phyloP scores from a whole-genome alignment of 2,329 filamentous ascomycete genomes.

The Capronia epimyces region DNA sequence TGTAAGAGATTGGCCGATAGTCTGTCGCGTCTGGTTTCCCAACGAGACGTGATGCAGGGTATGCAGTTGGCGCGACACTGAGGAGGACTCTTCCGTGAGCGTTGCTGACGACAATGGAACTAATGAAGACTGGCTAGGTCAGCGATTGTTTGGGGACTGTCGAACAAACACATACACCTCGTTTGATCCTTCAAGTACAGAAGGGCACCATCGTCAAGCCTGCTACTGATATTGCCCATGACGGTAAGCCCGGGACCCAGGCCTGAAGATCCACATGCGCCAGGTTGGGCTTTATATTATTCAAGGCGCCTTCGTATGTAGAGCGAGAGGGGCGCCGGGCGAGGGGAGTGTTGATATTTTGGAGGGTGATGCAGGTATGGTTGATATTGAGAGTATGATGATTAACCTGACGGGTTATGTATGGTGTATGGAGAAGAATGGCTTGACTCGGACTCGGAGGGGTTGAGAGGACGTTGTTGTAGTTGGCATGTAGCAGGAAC shows the following conservation, averaged over 20 bases:
- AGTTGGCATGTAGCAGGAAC: conserved; percentile 6
- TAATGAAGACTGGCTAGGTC: conserved; percentile 67
- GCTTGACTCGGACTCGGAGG: not conserved
- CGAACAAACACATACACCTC: conserved; percentile 60
- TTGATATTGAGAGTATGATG: conserved; percentile 4
- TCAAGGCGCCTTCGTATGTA: not conserved
- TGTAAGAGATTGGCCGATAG: conserved; percentile 73
- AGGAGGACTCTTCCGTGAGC: conserved; percentile 70
- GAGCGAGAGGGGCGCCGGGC: not conserved
- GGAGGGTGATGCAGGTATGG: conserved; percentile 4
- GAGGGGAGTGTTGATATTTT: conserved; percentile 10
- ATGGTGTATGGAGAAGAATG: conserved; percentile 8
- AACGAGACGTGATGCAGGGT: conserved; percentile 71
- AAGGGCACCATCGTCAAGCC: conserved; percentile 71
- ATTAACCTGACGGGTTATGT: conserved; percentile 1
- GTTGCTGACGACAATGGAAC: conserved; percentile 75
- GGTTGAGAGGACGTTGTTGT: not conserved
- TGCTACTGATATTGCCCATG: conserved; percentile 92
- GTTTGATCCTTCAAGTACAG: conserved; percentile 88
- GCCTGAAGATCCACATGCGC: conserved; percentile 12
- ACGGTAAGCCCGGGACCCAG: conserved; percentile 14
- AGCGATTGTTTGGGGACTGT: conserved; percentile 20
- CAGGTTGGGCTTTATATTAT: not conserved
- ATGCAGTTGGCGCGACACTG: conserved; percentile 76
- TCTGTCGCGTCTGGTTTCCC: conserved; percentile 70